phyloP scores from a whole-genome alignment of 192 early-diverging fungal species.

The Backusella westeae region DNA sequence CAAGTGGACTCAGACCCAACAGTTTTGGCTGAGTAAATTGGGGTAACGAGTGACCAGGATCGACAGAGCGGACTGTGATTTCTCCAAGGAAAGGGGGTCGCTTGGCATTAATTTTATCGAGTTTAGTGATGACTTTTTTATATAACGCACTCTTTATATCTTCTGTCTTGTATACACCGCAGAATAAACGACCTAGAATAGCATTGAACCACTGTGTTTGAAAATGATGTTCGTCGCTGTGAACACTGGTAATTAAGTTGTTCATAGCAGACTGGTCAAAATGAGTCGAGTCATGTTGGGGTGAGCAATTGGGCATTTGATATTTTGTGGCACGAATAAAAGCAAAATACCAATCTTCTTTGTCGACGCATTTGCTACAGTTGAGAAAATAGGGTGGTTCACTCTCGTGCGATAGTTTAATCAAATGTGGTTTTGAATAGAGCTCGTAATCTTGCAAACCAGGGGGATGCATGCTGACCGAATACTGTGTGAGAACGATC shows the following conservation, averaged over 20 bases:
- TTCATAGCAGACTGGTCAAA: constrained; percentile 47
- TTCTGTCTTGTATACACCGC: constrained; percentile 71
- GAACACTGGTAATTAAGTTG: constrained; percentile 47
- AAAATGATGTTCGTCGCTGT: constrained; percentile 56
- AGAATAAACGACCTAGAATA: constrained; percentile 76
- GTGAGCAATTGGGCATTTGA: constrained; percentile 17
- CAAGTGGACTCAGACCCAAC: constrained; percentile 58
- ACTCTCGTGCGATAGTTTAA: constrained; percentile 42
- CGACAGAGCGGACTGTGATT: constrained; percentile 77
- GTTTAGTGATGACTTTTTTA: constrained; percentile 64
- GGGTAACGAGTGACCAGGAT: constrained; percentile 79
- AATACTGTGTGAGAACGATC: constrained; percentile 65
- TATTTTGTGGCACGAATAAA: constrained; percentile 67
- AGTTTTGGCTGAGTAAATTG: constrained; percentile 79
- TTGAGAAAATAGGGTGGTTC: constrained; percentile 49
- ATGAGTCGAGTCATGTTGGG: constrained; percentile 36
- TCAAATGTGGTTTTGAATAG: constrained; percentile 56
- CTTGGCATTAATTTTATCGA: constrained; percentile 62
- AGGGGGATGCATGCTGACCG: constrained; percentile 54
- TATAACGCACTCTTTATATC: constrained; percentile 58
- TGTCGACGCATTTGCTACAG: constrained; percentile 61
- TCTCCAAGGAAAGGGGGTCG: constrained; percentile 74
- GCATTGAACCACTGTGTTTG: constrained; percentile 82
- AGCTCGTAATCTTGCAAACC: constrained; percentile 60
- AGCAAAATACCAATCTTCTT: constrained; percentile 91